Conservation (phyloP, 2,329 filamentous ascomycete species). For the Fusarium begoniae region DNA sequence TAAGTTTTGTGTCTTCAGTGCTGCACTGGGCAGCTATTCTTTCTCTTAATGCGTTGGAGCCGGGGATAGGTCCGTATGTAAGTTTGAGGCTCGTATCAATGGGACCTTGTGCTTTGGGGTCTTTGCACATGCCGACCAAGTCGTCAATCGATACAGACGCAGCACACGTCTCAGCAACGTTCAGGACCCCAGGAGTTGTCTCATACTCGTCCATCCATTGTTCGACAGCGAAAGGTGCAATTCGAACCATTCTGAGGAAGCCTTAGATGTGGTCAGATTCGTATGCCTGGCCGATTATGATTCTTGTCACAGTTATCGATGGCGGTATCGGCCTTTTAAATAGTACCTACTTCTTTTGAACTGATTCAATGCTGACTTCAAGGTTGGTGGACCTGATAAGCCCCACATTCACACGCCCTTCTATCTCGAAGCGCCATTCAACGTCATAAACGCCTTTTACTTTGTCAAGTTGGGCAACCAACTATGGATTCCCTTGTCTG, state of each 20-base stretch:
- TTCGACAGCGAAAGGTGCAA: slow-evolving; percentile 75
- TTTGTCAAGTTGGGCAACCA: not conserved
- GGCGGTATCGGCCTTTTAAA: not conserved
- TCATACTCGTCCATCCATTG: slow-evolving; percentile 73
- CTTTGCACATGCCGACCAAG: slow-evolving; percentile 66
- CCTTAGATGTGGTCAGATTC: not conserved
- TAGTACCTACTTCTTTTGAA: not conserved
- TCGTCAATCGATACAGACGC: slow-evolving; percentile 78
- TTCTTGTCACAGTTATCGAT: not conserved
- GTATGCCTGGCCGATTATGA: not conserved
- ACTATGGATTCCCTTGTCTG: not conserved
- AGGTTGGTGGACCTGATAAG: not conserved
- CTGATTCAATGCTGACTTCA: not conserved
- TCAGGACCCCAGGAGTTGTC: slow-evolving; percentile 64
- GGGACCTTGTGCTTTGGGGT: slow-evolving; percentile 55
- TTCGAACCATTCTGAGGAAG: slow-evolving; percentile 59
- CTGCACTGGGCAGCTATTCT: slow-evolving; percentile 74
- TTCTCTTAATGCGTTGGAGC: slow-evolving; percentile 68
- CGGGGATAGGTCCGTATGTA: slow-evolving; percentile 78
- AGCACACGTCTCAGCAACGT: slow-evolving; percentile 83
- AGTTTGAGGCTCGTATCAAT: slow-evolving; percentile 65
- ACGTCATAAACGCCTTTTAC: not conserved
- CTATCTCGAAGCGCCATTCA: not conserved
- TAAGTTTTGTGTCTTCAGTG: slow-evolving; percentile 58
- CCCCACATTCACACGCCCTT: not conserved